Conservation (phyloP, 495 filamentous ascomycete species). For the Lentithecium fluviatile region DNA sequence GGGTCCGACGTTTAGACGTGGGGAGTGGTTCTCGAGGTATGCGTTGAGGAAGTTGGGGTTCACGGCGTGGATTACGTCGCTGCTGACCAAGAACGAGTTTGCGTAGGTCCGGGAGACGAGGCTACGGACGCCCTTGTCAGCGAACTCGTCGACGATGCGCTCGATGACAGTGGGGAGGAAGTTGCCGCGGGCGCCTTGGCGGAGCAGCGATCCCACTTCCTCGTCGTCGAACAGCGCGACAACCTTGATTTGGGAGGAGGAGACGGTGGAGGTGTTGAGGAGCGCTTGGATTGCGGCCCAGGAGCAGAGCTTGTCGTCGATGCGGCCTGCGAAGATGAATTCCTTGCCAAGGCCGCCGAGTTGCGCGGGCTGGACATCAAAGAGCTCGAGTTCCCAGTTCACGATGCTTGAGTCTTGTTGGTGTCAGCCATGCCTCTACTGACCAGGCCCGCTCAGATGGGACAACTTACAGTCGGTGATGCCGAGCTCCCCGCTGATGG, state of each 20-base stretch:
- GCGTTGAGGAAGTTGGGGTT: conserved; percentile 85
- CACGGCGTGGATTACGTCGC: conserved; percentile 90
- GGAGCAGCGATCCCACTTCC: conserved; percentile 85
- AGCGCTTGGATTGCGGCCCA: conserved; percentile 88
- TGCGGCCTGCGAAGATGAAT: conserved; percentile 89
- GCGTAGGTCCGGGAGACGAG: conserved; percentile 81
- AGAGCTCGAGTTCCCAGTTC: conserved; percentile 98
- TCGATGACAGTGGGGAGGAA: conserved; percentile 78
- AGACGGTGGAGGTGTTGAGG: conserved; percentile 60
- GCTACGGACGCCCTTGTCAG: conserved; percentile 48
- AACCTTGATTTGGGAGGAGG: conserved; percentile 64
- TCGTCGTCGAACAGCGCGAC: conserved; percentile 94
- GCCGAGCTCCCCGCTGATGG: conserved; percentile 71
- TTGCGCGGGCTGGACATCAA: conserved; percentile 81
- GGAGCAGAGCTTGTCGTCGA: conserved; percentile 96
- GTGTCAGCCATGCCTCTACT: conserved; percentile 20
- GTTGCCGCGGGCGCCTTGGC: conserved; percentile 87
- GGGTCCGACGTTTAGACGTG: conserved; percentile 85
- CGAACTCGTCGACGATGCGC: conserved; percentile 72
- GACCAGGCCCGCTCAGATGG: background rate
- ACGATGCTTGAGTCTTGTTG: conserved; percentile 61
- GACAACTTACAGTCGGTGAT: conserved; percentile 60
- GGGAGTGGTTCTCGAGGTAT: conserved; percentile 82
- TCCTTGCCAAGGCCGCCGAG: conserved; percentile 87
- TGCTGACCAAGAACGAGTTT: conserved; percentile 87